These are phyloP conservation scores for Colletotrichum godetiae DNA, from an alignment of 2,329 filamentous ascomycete genomes.

Conservation along the genomic window DNA sequence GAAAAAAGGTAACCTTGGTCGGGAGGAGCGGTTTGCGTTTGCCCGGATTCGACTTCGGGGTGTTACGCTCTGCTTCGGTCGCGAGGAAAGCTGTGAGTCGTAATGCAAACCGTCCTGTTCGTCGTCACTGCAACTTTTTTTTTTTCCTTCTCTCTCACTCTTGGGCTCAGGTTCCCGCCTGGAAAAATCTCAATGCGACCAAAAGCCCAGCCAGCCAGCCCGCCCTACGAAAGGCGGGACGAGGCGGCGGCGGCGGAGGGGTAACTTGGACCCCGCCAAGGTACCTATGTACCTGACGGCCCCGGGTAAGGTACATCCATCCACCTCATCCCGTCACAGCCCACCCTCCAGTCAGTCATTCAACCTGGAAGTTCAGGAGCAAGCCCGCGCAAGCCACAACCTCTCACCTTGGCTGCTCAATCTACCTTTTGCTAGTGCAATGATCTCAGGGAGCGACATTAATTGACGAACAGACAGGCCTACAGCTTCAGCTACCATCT, in stretches of 20 bases:
- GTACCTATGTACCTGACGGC: background rate
- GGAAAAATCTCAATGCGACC: slow-evolving; percentile 7
- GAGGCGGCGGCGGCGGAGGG: background rate
- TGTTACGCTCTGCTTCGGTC: slow-evolving; percentile 4
- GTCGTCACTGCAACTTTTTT: slow-evolving; percentile 14
- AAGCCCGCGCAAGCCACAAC: slow-evolving; percentile 21
- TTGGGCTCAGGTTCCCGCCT: too few species aligned
- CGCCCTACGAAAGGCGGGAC: slow-evolving; percentile 6
- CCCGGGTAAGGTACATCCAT: slow-evolving; percentile 12
- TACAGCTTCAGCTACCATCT: background rate
- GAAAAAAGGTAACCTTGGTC: background rate
- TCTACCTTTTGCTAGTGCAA: background rate
- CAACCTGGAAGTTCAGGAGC: background rate
- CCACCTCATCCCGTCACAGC: too few species aligned
- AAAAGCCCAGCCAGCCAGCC: background rate
- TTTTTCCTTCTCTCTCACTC: background rate
- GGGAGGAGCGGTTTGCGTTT: background rate
- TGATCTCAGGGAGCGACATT: background rate
- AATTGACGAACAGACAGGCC: background rate
- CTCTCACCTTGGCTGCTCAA: background rate
- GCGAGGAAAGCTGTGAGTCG: slow-evolving; percentile 19
- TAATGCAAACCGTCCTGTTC: background rate
- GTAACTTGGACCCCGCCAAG: background rate
- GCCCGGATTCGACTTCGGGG: background rate
- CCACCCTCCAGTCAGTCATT: too few species aligned